phyloP scores from a whole-genome alignment of 345 rosid genomes.

The Bruguiera sexangula region DNA sequence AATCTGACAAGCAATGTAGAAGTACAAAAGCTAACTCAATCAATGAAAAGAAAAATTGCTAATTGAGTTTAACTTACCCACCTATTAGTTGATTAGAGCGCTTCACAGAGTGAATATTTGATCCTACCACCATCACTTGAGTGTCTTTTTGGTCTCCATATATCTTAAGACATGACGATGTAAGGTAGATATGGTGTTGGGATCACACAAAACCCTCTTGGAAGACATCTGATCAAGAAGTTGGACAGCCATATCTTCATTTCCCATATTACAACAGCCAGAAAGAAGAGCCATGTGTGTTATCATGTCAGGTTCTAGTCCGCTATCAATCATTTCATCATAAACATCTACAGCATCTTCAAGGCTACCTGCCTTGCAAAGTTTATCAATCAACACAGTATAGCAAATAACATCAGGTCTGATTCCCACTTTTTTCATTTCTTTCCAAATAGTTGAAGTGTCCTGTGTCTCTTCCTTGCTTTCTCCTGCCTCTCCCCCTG shows the following conservation, averaged over 20 bases:
- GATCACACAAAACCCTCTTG: background rate
- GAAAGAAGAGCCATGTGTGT: background rate
- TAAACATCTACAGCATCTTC: background rate
- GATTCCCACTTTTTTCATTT: background rate
- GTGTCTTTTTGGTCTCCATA: background rate
- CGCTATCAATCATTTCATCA: background rate
- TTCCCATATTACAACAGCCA: background rate
- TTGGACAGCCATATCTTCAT: background rate
- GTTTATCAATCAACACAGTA: background rate
- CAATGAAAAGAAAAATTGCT: too few relatives aligned
- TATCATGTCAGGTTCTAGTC: background rate
- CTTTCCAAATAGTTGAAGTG: background rate
- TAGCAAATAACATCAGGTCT: slow-evolving; percentile 4
- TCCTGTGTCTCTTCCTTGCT: background rate
- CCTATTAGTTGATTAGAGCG: too few relatives aligned
- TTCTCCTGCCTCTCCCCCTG: background rate
- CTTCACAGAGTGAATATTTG: too few relatives aligned
- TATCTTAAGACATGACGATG: background rate
- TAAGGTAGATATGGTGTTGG: background rate
- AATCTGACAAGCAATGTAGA: too few relatives aligned
- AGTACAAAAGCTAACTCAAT: too few relatives aligned
- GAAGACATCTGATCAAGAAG: background rate
- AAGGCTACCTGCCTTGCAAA: background rate
- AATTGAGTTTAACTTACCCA: too few relatives aligned
- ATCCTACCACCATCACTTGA: too few relatives aligned